Evolutionary conservation across 2,329 filamentous ascomycete species (phyloP), one percentile per base, ranked within the genome.

Genomic region (Periglandula ipomoeae): DNA sequence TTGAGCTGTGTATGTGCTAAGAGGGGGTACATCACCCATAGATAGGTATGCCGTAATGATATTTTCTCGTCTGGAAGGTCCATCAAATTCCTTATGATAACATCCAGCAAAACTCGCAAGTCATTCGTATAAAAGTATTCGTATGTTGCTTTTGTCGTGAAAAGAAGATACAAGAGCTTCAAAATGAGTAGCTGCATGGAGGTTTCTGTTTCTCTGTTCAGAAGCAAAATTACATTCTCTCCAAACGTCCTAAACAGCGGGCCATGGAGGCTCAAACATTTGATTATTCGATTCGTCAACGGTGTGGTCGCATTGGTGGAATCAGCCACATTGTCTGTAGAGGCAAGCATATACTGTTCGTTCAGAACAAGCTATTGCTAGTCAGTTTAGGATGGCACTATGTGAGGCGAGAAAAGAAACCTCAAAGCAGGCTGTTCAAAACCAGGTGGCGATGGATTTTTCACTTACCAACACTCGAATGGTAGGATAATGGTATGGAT

Each of bases 111-210:
- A 4, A 98, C 93, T 50, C 89, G 87, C 26, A 98, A 75, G 61
- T 98, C 93, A 63, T 98, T 98, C 24, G 89, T 96, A 67, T 97
- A 98, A 63, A 98, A 98, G 67, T 97, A 98, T 68, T 98, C 93
- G 65, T 93, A 89, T 0, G 93, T 98, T 15, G 85, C 80, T 49
- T 82, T 82, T 9, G 89, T 97, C 4, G 90, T 95, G 68, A 98
- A 98, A 9, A 98, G 77, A 32, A 98, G 80, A 67, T 97, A 98
- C 24, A 98, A 74, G 4, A 96, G 79, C 68, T 98, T 98, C 38
- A 98, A 75, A 51, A 97, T 97, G n/a, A 98, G 78, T 23, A 98
- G 76, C 66, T 98, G 94, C 34, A 95, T 78, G 2, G 89, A 91
- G 1, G 93, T 95, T 66, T 97, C 90, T 9, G 86, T 89, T 72